Conservation (phyloP, 108 stramenopile genomes). For the Nitzschia palea region DNA sequence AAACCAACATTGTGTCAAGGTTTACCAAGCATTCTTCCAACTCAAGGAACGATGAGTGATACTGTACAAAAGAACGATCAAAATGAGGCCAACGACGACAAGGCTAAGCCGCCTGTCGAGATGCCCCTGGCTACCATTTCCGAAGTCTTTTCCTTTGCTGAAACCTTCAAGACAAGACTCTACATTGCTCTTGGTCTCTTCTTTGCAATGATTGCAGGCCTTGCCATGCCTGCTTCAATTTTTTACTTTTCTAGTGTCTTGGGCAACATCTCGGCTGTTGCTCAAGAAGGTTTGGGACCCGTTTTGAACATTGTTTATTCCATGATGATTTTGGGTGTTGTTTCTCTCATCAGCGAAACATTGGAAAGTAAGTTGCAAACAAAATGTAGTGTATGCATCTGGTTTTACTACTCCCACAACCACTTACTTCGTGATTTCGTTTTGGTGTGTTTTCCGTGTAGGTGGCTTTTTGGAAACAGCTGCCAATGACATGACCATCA, state of each 20-base stretch:
- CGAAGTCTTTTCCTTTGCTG: slow-evolving; percentile 25
- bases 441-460: background rate
- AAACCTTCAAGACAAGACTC: slow-evolving; percentile 1
- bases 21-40: no score
- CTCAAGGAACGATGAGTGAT: no score
- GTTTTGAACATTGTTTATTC: slow-evolving; percentile 35
- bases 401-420: background rate
- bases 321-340: slow-evolving; percentile 49
- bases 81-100: background rate
- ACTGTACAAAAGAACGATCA: no score
- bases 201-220: slow-evolving; percentile 2
- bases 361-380: slow-evolving; percentile 28
- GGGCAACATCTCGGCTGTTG: slow-evolving; percentile 37
- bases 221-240: slow-evolving; percentile 26
- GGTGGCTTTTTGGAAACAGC: slow-evolving; percentile 41
- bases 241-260: slow-evolving; percentile 47
- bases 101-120: background rate
- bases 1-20: no score
- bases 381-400: no score
- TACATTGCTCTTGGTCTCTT: slow-evolving; percentile 8
- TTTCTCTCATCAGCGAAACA: slow-evolving; percentile 36
- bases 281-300: slow-evolving; percentile 27
- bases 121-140: slow-evolving; percentile 17
- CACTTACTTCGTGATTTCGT: background rate
- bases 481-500: slow-evolving; percentile 41